phyloP scores from a whole-genome alignment of 2,329 filamentous ascomycete species.

The Cladosporium sp. region DNA sequence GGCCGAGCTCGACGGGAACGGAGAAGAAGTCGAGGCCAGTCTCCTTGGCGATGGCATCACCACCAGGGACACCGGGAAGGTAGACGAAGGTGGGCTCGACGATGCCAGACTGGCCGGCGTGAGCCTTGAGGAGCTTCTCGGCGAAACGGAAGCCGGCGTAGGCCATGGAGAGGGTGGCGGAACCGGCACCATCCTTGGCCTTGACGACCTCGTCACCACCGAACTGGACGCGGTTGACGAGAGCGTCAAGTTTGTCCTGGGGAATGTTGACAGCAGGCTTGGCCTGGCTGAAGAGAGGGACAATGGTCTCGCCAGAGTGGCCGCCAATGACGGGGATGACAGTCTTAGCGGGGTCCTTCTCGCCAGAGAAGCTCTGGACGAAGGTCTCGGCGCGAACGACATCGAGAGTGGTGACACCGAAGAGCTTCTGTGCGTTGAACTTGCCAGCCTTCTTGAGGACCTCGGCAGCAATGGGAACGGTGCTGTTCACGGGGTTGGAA shows the following conservation, averaged over 20 bases:
- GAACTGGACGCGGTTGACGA: conserved; percentile 95
- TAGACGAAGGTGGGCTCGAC: conserved; percentile 95
- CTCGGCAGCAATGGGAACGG: conserved; percentile 94
- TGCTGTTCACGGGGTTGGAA: conserved; percentile 99
- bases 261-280: conserved; percentile 76
- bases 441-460: conserved; percentile 89
- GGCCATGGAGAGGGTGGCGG: conserved; percentile 90
- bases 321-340: conserved; percentile 91
- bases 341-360: conserved; percentile 75
- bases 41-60: conserved; percentile 77
- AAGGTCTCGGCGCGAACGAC: conserved; percentile 98
- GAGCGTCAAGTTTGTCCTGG: conserved; percentile 80
- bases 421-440: conserved; percentile 93
- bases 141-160: conserved; percentile 95
- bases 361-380: conserved; percentile 77
- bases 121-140: conserved; percentile 86
- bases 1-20: conserved; percentile 85
- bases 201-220: conserved; percentile 96
- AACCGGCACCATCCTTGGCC: conserved; percentile 88
- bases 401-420: conserved; percentile 97
- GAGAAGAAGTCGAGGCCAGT: conserved; percentile 92
- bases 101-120: conserved; percentile 85
- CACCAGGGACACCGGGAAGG: conserved; percentile 82
- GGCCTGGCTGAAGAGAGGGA: conserved; percentile 92
- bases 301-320: conserved; percentile 97